These are phyloP conservation scores for Wickerhamiella galacta DNA, from an alignment of 805 yeast genomes.

Conservation along the genomic window DNA sequence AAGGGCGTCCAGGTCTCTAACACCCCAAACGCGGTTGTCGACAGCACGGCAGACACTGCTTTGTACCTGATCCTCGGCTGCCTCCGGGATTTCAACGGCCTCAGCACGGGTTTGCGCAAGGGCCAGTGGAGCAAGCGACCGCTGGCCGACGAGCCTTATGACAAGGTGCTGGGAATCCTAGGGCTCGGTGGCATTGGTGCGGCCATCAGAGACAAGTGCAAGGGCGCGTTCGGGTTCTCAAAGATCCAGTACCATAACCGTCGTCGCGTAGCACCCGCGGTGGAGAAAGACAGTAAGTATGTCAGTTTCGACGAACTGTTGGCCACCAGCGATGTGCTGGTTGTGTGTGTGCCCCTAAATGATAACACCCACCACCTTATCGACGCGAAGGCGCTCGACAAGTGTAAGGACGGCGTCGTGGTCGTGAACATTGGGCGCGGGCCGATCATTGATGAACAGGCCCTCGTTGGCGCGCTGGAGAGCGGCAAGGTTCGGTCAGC, in stretches of 20 bases:
- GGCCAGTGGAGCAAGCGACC: conserved; percentile 34
- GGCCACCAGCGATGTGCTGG: conserved; percentile 31
- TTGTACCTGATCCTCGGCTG: conserved; percentile 35
- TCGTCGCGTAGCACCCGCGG: conserved; percentile 28
- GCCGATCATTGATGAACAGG: conserved; percentile 38
- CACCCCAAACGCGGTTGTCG: conserved; percentile 36
- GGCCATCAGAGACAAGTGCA: conserved; percentile 34
- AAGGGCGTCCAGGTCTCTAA: conserved; percentile 33
- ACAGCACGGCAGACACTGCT: conserved; percentile 42
- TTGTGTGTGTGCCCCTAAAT: conserved; percentile 37
- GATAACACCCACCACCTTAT: conserved; percentile 34
- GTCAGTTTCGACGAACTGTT: conserved; percentile 33
- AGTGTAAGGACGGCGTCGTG: conserved; percentile 37
- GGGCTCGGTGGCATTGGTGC: conserved; percentile 54
- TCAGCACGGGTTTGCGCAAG: conserved; percentile 27
- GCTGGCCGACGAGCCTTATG: conserved; percentile 34
- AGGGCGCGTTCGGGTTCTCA: conserved; percentile 31
- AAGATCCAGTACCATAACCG: conserved; percentile 39
- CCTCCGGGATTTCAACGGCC: conserved; percentile 30
- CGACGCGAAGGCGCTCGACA: conserved; percentile 27
- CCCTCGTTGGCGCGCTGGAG: conserved; percentile 30
- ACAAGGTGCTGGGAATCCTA: conserved; percentile 36
- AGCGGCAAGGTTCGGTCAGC: conserved; percentile 35
- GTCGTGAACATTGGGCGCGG: conserved; percentile 48
- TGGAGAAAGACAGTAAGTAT: conserved; percentile 31